Conservation (phyloP, 2,329 filamentous ascomycete species). For the Paraphaeosphaeria minitans region DNA sequence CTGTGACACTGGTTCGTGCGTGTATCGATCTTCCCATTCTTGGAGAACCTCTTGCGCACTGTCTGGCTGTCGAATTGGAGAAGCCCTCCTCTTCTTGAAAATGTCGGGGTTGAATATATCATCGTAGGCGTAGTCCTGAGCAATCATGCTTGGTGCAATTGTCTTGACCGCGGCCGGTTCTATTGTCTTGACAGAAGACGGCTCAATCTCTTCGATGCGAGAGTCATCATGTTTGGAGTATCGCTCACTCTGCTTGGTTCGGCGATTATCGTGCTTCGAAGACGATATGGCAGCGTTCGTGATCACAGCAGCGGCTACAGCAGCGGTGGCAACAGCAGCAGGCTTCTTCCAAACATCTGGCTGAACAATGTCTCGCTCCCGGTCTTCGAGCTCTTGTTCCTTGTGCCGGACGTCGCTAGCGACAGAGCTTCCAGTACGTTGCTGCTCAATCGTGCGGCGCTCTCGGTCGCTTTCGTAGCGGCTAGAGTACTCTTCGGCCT, state of each 20-base stretch:
- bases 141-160: conserved; percentile 42
- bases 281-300: conserved; percentile 39
- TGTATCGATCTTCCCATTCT: conserved; percentile 51
- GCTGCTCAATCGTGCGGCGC: conserved; percentile 32
- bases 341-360: conserved; percentile 46
- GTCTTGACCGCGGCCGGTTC: conserved; percentile 42
- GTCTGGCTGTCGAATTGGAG: conserved; percentile 21
- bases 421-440: conserved; percentile 37
- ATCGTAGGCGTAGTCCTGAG: conserved; percentile 48
- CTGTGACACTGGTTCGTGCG: conserved; percentile 44
- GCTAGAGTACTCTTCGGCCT: conserved; percentile 28
- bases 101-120: conserved; percentile 54
- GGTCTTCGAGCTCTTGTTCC: conserved; percentile 41
- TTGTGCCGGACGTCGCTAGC: conserved; percentile 41
- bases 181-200: conserved; percentile 41
- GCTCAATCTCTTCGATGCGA: conserved; percentile 31
- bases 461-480: conserved; percentile 32
- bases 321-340: conserved; percentile 43
- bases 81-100: conserved; percentile 47
- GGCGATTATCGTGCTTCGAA: conserved; percentile 31
- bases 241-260: conserved; percentile 16
- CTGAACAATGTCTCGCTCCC: conserved; percentile 40
- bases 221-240: conserved; percentile 11
- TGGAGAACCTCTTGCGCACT: conserved; percentile 49
- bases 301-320: conserved; percentile 40